A percentile compares a stretch with the other conserved stretches of the same genome.
Evolutionary conservation across 306 rosid species (phyloP).

Genomic region (Lablab purpureus): DNA sequence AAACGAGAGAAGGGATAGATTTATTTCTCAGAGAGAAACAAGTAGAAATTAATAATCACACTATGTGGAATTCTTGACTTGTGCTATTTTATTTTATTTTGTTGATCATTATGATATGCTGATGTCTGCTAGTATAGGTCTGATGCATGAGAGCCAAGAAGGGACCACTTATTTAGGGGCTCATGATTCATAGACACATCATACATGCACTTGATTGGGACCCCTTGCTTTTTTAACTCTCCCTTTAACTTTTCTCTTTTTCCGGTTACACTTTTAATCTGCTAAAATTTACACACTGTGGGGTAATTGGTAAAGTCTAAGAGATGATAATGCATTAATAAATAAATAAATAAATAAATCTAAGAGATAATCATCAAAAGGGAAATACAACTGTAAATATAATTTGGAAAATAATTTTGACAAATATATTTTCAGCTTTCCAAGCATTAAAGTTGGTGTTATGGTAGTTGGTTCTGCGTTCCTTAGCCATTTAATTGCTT

Average conservation of each 20-base stretch:
- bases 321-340: constrained; percentile 1
- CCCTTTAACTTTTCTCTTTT: constrained; percentile 40
- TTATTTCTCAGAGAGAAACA: neutral
- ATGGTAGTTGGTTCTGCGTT: constrained; percentile 80
- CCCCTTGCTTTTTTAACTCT: constrained; percentile 46
- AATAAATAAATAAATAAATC: neutral
- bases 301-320: constrained; percentile 23
- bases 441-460: constrained; percentile 76
- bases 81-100: constrained; percentile 18
- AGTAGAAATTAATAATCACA: neutral
- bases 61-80: constrained; percentile 21
- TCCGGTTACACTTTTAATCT: constrained; percentile 34
- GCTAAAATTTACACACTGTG: constrained; percentile 16
- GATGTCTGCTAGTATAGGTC: constrained; percentile 50
- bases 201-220: constrained; percentile 60
- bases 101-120: constrained; percentile 41
- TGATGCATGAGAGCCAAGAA: constrained; percentile 54
- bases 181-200: constrained; percentile 55
- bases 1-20: constrained; percentile 17
- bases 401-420: constrained; percentile 22
- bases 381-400: constrained; percentile 16
- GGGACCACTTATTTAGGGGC: constrained; percentile 54
- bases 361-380: constrained; percentile 9
- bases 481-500: constrained; percentile 76
- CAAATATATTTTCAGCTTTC: constrained; percentile 43